Conservation (phyloP, 192 early-diverging fungal genomes). For the Obelidium mucronatum region DNA sequence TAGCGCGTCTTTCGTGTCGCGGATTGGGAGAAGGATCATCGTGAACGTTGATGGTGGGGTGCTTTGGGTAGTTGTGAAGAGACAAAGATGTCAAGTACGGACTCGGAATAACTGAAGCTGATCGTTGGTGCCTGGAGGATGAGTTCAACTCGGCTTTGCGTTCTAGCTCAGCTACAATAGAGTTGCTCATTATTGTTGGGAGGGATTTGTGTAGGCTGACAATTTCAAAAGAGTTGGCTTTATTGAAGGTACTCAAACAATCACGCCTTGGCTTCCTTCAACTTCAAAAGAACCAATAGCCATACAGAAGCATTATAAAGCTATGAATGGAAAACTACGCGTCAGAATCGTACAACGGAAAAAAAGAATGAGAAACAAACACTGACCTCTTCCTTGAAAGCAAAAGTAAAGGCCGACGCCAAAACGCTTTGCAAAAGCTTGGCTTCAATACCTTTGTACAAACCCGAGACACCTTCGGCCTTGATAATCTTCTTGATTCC, state of each 20-base stretch:
- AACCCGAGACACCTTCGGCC: slow-evolving; percentile 83
- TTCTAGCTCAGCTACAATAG: too few species aligned
- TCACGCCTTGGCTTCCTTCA: slow-evolving; percentile 42
- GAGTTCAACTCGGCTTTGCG: background rate
- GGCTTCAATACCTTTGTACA: slow-evolving; percentile 81
- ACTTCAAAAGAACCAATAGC: slow-evolving; percentile 50
- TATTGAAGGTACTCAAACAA: too few species aligned
- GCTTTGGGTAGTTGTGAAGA: background rate
- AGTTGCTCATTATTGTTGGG: too few species aligned
- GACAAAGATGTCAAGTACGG: background rate
- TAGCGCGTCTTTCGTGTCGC: background rate
- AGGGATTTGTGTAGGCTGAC: too few species aligned
- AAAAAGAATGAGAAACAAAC: slow-evolving; percentile 3
- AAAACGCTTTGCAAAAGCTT: slow-evolving; percentile 97
- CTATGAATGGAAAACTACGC: slow-evolving; percentile 10
- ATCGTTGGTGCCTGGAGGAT: background rate
- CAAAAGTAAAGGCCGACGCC: slow-evolving; percentile 96
- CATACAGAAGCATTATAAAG: slow-evolving; percentile 48
- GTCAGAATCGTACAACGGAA: too few species aligned
- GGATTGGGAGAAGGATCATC: background rate
- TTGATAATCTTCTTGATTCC: slow-evolving; percentile 92
- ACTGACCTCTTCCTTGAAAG: slow-evolving; percentile 69
- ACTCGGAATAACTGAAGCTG: background rate
- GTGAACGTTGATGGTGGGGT: background rate
- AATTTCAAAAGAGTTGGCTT: too few species aligned